A percentile compares a stretch with the other conserved stretches of the same genome.
phyloP scores from a whole-genome alignment of 192 early-diverging fungal genomes.

The Entomortierella lignicola region DNA sequence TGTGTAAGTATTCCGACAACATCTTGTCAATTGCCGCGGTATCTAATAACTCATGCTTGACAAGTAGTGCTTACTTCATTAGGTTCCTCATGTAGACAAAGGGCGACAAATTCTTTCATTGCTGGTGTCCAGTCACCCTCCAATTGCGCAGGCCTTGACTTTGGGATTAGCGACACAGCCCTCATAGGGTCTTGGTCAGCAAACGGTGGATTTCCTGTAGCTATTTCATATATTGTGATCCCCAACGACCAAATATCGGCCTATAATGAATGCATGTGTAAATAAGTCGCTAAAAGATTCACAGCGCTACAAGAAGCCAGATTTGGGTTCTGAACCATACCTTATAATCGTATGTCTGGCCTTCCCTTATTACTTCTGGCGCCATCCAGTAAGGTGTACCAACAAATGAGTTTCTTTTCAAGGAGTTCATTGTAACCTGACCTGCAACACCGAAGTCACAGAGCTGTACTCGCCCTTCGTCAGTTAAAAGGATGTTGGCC shows the following conservation, averaged over 20 bases:
- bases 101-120: constrained; percentile 90
- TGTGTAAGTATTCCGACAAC: background rate
- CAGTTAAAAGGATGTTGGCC: constrained; percentile 93
- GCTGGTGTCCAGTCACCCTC: constrained; percentile 81
- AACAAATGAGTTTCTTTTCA: constrained; percentile 93
- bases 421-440: constrained; percentile 75
- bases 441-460: constrained; percentile 98
- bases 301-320: background rate
- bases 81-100: constrained; percentile 90
- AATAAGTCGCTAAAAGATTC: background rate
- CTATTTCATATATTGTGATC: constrained; percentile 97
- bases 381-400: constrained; percentile 95
- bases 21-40: background rate
- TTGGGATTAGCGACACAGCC: constrained; percentile 89
- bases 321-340: constrained; percentile 49
- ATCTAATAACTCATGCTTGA: background rate
- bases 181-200: constrained; percentile 91
- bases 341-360: constrained; percentile 91
- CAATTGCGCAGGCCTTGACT: constrained; percentile 81
- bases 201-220: constrained; percentile 94
- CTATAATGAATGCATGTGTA: constrained; percentile 49
- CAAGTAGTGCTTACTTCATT: constrained; percentile 64
- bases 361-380: constrained; percentile 84
- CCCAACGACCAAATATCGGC: constrained; percentile 99
- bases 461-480: constrained; percentile 90